Evolutionary conservation across 495 filamentous ascomycete genomes (phyloP), one percentile per base, ranked within the genome.

Genomic region (Daldinia bambusicola): DNA sequence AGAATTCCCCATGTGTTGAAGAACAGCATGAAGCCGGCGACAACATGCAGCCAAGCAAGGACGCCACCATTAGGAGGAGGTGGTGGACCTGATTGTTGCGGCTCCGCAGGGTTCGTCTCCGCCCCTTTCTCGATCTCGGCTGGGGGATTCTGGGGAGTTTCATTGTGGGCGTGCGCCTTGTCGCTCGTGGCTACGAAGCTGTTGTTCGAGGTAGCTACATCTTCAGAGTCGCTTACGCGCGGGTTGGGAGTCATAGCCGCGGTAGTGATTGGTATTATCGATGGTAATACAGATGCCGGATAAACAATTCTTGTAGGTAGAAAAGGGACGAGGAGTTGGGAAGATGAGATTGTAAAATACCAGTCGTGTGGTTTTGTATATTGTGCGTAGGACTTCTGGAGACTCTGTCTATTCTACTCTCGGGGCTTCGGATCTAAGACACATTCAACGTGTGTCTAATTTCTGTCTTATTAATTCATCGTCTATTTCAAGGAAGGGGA

Each of bases 1-100:
- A 90, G 81, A 0, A 91, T 77, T 36, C 89, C 85, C 84, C 86
- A 87, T 13, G 84, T 80, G 69, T 87, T 88, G 76, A 86, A 85
- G 74, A 86, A 83, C 63, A 88, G 55, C 69, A 83, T 79, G 78
- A 86, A 87, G 48, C 76, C 75, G 10, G 80, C 80, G 22, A 80
- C 32, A 8, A 87, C 86, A 53, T 88, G 86, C 6, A 87, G 71
- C 85, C 85, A 88, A 13, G 85, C 84, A 53, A 57, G 31, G 0
- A 84, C 26, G 6, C 84, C 86, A 32, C 84, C 85, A 70, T 87
- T 76, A 5, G 83, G 83, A 16, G 72, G 74, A 3, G 70, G 70
- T 4, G 64, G 59, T 0, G 64, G 69, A 0, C 69, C 69, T 37
- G 26, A 34, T 40, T 48, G 37, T n/a, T 59, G 63, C 55, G 69